A percentile compares a stretch with the other conserved stretches of the same genome.
Conservation (phyloP, 176 grass and related monocot genomes). For the Aegilops tauschii region DNA sequence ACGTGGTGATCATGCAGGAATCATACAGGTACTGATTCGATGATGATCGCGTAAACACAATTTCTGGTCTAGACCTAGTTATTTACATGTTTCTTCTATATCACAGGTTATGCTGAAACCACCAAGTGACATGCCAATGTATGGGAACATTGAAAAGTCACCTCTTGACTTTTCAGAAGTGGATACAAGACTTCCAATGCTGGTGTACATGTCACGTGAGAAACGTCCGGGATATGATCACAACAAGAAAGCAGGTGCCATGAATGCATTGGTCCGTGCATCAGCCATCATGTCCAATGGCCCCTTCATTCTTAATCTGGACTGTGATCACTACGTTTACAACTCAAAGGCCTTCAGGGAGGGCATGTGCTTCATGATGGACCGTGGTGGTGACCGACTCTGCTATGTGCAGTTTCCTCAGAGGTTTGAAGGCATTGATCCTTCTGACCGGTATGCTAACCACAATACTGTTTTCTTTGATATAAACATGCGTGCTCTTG, state of each 20-base stretch:
- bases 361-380: slow-evolving; percentile 99
- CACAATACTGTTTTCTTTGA: slow-evolving; percentile 99
- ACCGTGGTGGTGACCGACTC: slow-evolving; percentile 82
- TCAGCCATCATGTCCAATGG: slow-evolving; percentile 98
- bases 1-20: slow-evolving; percentile 75
- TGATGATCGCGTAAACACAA: slow-evolving; percentile 2
- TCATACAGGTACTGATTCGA: slow-evolving; percentile 75
- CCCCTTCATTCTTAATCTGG: slow-evolving; percentile 95
- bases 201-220: slow-evolving; percentile 92
- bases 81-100: slow-evolving; percentile 22
- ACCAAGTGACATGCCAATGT: slow-evolving; percentile 60
- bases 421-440: slow-evolving; percentile 94
- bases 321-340: slow-evolving; percentile 96
- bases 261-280: slow-evolving; percentile 96
- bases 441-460: slow-evolving; percentile 95
- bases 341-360: slow-evolving; percentile 85
- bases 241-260: slow-evolving; percentile 97
- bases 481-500: slow-evolving; percentile 97
- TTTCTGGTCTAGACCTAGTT: not conserved
- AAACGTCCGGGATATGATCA: slow-evolving; percentile 96
- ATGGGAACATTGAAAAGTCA: slow-evolving; percentile 58
- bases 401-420: slow-evolving; percentile 96
- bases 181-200: slow-evolving; percentile 80
- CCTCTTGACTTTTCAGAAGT: slow-evolving; percentile 62
- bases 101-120: slow-evolving; percentile 93